Conservation (phyloP, 257 asterid species). For the Vinca minor region DNA sequence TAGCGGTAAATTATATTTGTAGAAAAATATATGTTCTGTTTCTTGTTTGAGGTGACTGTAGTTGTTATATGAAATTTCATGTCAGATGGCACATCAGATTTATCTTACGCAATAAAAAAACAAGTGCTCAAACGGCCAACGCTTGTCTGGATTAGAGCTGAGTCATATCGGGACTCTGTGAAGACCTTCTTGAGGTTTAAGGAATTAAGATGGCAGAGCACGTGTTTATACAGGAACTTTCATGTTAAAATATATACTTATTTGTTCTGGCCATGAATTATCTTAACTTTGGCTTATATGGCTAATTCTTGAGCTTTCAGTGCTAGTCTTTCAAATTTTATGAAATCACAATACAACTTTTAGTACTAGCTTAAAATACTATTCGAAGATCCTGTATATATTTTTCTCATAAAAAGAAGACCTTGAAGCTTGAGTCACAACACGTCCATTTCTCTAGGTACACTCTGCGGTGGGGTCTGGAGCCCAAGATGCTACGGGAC, state of each 20-base stretch:
- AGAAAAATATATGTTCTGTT: not conserved
- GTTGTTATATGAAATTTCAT: not conserved
- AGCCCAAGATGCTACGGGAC: slow-evolving; percentile 69
- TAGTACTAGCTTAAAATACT: not conserved
- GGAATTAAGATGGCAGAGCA: not conserved
- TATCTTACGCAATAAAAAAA: not conserved
- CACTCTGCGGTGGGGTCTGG: slow-evolving; percentile 84
- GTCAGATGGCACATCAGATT: not conserved
- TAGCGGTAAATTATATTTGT: not conserved
- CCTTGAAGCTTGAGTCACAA: not conserved
- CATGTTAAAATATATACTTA: not conserved
- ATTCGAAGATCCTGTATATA: not conserved
- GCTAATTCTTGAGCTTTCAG: not conserved
- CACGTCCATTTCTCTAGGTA: slow-evolving; percentile 28
- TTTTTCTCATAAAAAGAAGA: not conserved
- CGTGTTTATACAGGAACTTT: not conserved
- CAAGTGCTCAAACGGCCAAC: not conserved
- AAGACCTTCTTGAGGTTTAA: not conserved
- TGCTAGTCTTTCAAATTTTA: not conserved
- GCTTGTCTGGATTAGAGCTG: not conserved
- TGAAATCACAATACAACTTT: not conserved
- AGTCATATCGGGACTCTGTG: not conserved
- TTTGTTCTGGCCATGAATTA: not conserved
- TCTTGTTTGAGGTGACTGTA: not conserved
- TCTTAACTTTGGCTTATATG: not conserved